Evolutionary conservation across 1,284 basidiomycete genomes (phyloP), one percentile per base, ranked within the genome.

Genomic region (Rhodotorula sp.): DNA sequence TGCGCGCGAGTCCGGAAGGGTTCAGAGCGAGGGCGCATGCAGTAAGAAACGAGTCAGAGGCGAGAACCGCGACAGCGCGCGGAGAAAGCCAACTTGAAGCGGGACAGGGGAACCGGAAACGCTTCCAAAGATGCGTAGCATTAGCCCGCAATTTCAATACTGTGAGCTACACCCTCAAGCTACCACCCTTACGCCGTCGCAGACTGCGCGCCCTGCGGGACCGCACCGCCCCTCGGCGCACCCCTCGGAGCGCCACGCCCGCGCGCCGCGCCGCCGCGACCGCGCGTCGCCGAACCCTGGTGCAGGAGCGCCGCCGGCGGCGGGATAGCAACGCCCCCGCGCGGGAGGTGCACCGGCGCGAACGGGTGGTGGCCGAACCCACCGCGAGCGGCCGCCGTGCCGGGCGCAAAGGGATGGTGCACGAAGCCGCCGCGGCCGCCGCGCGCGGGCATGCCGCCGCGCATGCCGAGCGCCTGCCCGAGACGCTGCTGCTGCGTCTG

Each of bases 401-500:
- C 60, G 27, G 46, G 19, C 25, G 54, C 54, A 27, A 57, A 57
- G 4, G 29, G 53, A 17, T 32, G 41, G n/a, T 34, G 44, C 32
- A 19, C 63, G 32, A 56, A 48, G 19, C 36, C 50, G 21, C 61
- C 61, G 19, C 61, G 9, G 54, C 54, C 54, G 7, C 62, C 65
- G 8, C 29, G 34, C 12, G 41, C 56, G 13, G 36, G 29, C 15
- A 32, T 37, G 1, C 57, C 67, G 21, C 41, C 61, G 22, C 66
- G 69, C 44, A 76, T 70, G 1, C 70, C 72, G 55, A 72, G 73
- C 21, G 64, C 59, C 21, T 72, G 62, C 1, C 73, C 69, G n/a
- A 76, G 66, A 2, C 67, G 56, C 61, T 74, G 67, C 48, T 64
- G 72, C 6, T 72, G 75, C 21, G 67, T 54, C 29, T 50, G 48